Conservation (phyloP, 2,329 filamentous ascomycete species). For the Stachybotrys chlorohalonatus region DNA sequence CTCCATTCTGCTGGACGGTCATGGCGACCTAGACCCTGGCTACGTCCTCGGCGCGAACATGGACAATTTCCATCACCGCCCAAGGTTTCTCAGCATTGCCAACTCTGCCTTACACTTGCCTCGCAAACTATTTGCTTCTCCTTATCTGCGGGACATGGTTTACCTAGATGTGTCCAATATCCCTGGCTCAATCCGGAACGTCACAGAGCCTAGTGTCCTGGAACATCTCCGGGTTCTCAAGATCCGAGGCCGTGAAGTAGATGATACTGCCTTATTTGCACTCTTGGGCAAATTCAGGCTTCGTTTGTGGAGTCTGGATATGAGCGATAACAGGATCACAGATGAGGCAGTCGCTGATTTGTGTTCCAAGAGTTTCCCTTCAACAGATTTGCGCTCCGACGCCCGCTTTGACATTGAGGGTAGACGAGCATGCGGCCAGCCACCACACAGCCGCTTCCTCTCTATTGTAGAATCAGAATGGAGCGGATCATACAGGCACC, state of each 20-base stretch:
- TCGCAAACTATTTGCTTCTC: slow-evolving; percentile 26
- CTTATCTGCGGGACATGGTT: slow-evolving; percentile 29
- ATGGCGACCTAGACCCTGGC: slow-evolving; percentile 32
- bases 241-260: slow-evolving; percentile 35
- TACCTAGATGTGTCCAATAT: slow-evolving; percentile 45
- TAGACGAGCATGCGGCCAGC: slow-evolving; percentile 22
- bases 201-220: slow-evolving; percentile 26
- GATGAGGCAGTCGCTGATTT: slow-evolving; percentile 29
- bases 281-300: slow-evolving; percentile 20
- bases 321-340: slow-evolving; percentile 41
- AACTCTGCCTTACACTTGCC: slow-evolving; percentile 30
- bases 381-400: slow-evolving; percentile 22
- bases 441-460: slow-evolving; percentile 29
- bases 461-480: slow-evolving; percentile 37
- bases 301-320: slow-evolving; percentile 49
- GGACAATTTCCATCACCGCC: slow-evolving; percentile 1
- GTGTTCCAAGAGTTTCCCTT: slow-evolving; percentile 20
- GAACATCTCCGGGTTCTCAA: slow-evolving; percentile 44
- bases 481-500: slow-evolving; percentile 35
- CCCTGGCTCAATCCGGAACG: slow-evolving; percentile 32
- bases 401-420: slow-evolving; percentile 37
- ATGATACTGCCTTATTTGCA: slow-evolving; percentile 24
- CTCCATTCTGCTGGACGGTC: slow-evolving; percentile 39
- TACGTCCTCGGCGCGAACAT: slow-evolving; percentile 16
- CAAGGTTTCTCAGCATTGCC: slow-evolving; percentile 35